Evolutionary conservation across 2,329 filamentous ascomycete species (phyloP), one percentile per base, ranked within the genome.

Genomic region (Onygenales sp.): DNA sequence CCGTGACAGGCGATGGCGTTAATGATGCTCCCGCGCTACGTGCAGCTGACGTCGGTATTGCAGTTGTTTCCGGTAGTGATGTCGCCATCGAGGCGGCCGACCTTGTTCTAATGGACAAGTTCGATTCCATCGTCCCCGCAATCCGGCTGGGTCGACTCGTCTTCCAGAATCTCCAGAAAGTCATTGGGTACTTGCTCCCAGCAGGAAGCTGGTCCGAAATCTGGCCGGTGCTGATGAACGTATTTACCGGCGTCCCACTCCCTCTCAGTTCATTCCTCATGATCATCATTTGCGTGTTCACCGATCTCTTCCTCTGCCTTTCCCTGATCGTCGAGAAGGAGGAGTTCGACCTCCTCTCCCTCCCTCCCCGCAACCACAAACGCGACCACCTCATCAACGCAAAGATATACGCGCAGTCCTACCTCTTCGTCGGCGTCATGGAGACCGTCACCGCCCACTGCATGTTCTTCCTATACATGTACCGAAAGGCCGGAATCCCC

Each of bases 281-380:
- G 77, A 80, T 80, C 58, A 77, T 80, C 56, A 79, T 80, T 49
- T 80, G 77, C 53, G 75, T 79, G 55, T 80, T 80, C 55, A 80
- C 77, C 10, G 77, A 79, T 59, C 64, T 79, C 0, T 79, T 80
- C 64, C 64, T 77, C 2, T 75, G 74, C 0, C 63, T 79, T 0
- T 74, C 75, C 0, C 64, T 80, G 2, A 78, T 79, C 55, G 79
- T 79, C 76, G 77, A 80, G 51, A 76, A 77, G 58, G 75, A 78
- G 49, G 77, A 80, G 51, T 79, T 77, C 52, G 76, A 80, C 51
- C 69, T 80, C 0, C 66, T 80, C 14, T 72, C 69, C 2, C 67
- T 78, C 0, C 76, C 76, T 2, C 77, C 77, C 0, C 74, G 77
- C 8, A 73, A 78, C 57, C 73, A 73, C 54, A 74, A 70, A 54